Evolutionary conservation across 2,329 filamentous ascomycete species (phyloP).

Genomic region (Hymenoscyphus repandus): DNA sequence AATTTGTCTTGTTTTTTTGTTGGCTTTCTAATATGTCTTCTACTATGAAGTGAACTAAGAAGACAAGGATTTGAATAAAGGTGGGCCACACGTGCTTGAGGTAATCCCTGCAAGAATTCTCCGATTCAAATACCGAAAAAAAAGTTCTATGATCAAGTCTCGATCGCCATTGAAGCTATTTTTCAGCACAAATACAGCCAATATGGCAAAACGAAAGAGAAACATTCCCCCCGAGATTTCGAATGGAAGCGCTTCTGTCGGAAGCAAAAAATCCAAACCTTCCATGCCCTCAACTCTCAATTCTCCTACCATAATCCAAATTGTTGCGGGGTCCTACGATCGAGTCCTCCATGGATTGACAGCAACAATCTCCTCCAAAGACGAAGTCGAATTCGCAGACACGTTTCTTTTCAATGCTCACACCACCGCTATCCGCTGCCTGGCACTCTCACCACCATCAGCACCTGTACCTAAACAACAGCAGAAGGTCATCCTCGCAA

Average conservation of each 20-base stretch:
- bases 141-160: not conserved
- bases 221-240: constrained; percentile 18
- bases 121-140: not conserved
- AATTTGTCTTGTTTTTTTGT: too few relatives aligned
- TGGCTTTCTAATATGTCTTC: too few relatives aligned
- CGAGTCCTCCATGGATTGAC: constrained; percentile 85
- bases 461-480: constrained; percentile 52
- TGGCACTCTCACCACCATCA: constrained; percentile 77
- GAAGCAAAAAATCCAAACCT: constrained; percentile 27
- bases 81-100: too few relatives aligned
- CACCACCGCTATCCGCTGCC: constrained; percentile 79
- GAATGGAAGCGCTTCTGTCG: constrained; percentile 3
- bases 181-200: not conserved
- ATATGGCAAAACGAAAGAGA: constrained; percentile 32
- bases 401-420: constrained; percentile 96
- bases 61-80: too few relatives aligned
- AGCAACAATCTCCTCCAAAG: constrained; percentile 53
- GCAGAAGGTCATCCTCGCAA: constrained; percentile 86
- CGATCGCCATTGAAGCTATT: not conserved
- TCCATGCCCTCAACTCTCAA: constrained; percentile 17
- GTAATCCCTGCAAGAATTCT: not conserved
- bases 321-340: constrained; percentile 92
- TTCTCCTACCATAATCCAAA: constrained; percentile 63
- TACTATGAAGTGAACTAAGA: too few relatives aligned
- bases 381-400: constrained; percentile 68